Percentiles rank a stretch among this genome's conserved stretches.
Conservation (phyloP, 2,329 filamentous ascomycete genomes). For the Emericellopsis atlantica region DNA sequence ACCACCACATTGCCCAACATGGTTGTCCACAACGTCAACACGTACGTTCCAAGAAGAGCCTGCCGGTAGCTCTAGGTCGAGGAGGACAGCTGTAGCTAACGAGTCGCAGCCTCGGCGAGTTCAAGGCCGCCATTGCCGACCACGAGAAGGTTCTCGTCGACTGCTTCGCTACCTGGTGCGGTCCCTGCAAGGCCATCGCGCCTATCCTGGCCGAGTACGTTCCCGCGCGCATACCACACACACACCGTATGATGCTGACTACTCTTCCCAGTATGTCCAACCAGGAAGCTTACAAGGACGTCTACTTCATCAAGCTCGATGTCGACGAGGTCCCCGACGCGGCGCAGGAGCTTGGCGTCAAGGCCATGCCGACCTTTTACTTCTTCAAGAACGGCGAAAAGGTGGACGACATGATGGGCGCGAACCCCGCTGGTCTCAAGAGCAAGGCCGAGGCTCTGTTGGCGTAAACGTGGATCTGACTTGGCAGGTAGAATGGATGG, state of each 20-base stretch:
- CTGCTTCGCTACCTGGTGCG: conserved; percentile 85
- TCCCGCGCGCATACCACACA: not conserved
- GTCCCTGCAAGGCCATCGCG: conserved; percentile 84
- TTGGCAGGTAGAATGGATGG: not conserved
- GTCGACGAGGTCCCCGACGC: conserved; percentile 72
- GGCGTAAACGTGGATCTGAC: not conserved
- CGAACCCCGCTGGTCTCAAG: conserved; percentile 60
- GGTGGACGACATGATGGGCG: conserved; percentile 63
- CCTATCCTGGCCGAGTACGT: conserved; percentile 43
- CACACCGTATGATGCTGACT: too few relatives aligned
- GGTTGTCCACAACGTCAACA: conserved; percentile 29
- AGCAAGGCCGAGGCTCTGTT: conserved; percentile 18
- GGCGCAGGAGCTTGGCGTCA: conserved; percentile 63
- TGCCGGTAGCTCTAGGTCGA: not conserved
- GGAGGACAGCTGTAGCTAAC: not conserved
- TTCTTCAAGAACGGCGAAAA: conserved; percentile 73
- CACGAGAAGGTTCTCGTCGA: conserved; percentile 61
- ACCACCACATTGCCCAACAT: conserved; percentile 26
- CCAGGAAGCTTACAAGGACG: conserved; percentile 31
- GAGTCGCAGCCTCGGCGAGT: conserved; percentile 41
- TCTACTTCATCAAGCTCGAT: conserved; percentile 81
- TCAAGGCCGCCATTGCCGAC: conserved; percentile 36
- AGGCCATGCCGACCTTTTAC: conserved; percentile 87
- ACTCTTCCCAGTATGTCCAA: conserved; percentile 10
- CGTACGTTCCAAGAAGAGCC: conserved; percentile 12